Evolutionary conservation across 192 early-diverging fungal genomes (phyloP).

Genomic region (Podila epicladia): DNA sequence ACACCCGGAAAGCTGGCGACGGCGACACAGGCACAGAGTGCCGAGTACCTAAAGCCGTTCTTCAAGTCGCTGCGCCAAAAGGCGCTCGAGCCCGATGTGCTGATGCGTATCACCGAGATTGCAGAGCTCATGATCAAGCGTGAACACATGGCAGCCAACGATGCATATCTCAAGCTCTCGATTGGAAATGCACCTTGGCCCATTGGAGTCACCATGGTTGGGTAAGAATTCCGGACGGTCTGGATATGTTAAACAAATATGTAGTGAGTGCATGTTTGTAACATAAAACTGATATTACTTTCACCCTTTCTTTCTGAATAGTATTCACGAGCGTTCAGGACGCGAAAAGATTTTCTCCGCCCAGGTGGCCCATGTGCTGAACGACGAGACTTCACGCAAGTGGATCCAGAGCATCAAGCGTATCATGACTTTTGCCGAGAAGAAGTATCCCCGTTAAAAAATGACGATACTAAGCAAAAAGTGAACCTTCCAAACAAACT

Average conservation of each 20-base stretch:
- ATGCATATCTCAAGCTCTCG: conserved; percentile 91
- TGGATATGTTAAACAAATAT: too few relatives aligned
- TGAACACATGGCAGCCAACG: conserved; percentile 93
- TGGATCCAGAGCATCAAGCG: conserved; percentile 99
- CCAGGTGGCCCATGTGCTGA: conserved; percentile 97
- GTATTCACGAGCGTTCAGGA: conserved; percentile 97
- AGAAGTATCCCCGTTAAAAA: conserved; percentile 77
- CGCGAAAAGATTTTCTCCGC: conserved; percentile 96
- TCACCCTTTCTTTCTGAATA: conserved; percentile 31
- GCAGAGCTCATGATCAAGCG: conserved; percentile 82
- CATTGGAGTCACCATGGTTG: conserved; percentile 95
- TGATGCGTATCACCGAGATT: conserved; percentile 94
- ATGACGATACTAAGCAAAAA: background rate
- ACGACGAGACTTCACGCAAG: conserved; percentile 96
- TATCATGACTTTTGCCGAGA: conserved; percentile 95
- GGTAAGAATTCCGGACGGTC: conserved; percentile 55
- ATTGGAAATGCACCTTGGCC: conserved; percentile 99
- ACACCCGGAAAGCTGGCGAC: conserved; percentile 83
- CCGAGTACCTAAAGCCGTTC: conserved; percentile 92
- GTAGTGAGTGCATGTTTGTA: background rate
- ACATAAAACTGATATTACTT: background rate
- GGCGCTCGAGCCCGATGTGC: conserved; percentile 82
- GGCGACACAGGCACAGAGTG: conserved; percentile 85
- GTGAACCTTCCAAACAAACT: background rate
- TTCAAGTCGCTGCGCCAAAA: conserved; percentile 85